phyloP scores from a whole-genome alignment of 129 eudicot species.

The Ambrosia trifida region DNA sequence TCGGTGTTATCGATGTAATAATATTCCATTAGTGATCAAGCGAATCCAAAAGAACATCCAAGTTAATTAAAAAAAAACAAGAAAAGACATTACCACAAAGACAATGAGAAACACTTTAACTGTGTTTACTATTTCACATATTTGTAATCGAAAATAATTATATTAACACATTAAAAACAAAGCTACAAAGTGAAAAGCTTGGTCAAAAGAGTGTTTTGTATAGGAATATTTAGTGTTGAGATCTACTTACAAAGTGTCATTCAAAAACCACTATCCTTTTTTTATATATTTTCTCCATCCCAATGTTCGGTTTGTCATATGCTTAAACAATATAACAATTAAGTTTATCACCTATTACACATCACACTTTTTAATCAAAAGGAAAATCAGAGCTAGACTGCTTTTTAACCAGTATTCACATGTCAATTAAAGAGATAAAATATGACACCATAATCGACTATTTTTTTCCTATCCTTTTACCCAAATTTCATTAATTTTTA shows the following conservation, averaged over 20 bases:
- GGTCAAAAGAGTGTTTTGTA: constrained; percentile 17
- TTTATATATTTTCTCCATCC: constrained; percentile 23
- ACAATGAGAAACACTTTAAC: neutral
- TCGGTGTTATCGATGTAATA: neutral
- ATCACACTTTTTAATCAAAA: neutral
- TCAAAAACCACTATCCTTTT: constrained; percentile 20
- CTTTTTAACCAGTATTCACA: neutral
- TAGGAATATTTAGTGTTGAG: constrained; percentile 28
- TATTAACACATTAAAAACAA: neutral
- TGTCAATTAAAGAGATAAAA: too few species aligned
- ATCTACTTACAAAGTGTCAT: constrained; percentile 27
- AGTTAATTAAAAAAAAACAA: neutral
- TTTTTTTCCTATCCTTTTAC: too few species aligned
- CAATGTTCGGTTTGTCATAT: constrained; percentile 21
- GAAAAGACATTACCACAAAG: neutral
- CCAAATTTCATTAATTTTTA: too few species aligned
- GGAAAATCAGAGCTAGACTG: neutral
- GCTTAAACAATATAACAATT: neutral
- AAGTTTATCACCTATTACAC: neutral
- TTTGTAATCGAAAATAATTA: neutral
- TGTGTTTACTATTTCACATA: neutral
- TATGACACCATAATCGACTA: too few species aligned
- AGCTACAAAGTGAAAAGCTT: constrained; percentile 15
- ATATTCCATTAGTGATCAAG: constrained; percentile 1
- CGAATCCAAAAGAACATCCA: constrained; percentile 3